phyloP scores from a whole-genome alignment of 2,329 filamentous ascomycete species.

The Talaromyces sp. region DNA sequence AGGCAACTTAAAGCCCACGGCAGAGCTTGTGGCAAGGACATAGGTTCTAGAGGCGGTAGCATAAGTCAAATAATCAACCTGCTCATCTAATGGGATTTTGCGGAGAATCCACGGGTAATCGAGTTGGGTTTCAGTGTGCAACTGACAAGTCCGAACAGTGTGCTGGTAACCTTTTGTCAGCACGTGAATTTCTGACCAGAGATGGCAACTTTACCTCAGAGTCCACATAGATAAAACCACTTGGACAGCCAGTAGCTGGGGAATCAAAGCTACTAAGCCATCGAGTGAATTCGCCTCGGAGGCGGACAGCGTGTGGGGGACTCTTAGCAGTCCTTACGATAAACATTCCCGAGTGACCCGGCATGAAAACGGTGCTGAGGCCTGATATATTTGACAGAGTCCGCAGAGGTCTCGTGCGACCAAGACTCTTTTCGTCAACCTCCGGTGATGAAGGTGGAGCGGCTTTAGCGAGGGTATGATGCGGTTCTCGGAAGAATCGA shows the following conservation, averaged over 20 bases:
- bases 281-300: conserved; percentile 69
- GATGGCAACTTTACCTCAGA: conserved; percentile 45
- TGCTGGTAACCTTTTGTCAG: conserved; percentile 49
- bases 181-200: neutral
- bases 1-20: conserved; percentile 76
- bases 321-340: conserved; percentile 81
- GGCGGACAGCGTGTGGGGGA: conserved; percentile 70
- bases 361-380: conserved; percentile 79
- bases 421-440: conserved; percentile 13
- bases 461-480: conserved; percentile 66
- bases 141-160: conserved; percentile 71
- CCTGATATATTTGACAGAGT: conserved; percentile 62
- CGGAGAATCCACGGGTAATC: conserved; percentile 76
- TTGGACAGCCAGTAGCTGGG: conserved; percentile 66
- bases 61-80: conserved; percentile 74
- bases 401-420: conserved; percentile 48
- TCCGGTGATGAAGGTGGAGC: conserved; percentile 51
- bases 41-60: conserved; percentile 76
- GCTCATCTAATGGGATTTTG: conserved; percentile 70
- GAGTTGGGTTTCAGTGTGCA: conserved; percentile 69
- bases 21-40: conserved; percentile 69
- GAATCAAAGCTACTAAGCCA: conserved; percentile 76
- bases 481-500: conserved; percentile 75
- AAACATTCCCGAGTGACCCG: conserved; percentile 78
- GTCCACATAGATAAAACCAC: conserved; percentile 83